Evolutionary conservation across 176 grass and related monocot genomes (phyloP).

Genomic region (Typha latifolia): DNA sequence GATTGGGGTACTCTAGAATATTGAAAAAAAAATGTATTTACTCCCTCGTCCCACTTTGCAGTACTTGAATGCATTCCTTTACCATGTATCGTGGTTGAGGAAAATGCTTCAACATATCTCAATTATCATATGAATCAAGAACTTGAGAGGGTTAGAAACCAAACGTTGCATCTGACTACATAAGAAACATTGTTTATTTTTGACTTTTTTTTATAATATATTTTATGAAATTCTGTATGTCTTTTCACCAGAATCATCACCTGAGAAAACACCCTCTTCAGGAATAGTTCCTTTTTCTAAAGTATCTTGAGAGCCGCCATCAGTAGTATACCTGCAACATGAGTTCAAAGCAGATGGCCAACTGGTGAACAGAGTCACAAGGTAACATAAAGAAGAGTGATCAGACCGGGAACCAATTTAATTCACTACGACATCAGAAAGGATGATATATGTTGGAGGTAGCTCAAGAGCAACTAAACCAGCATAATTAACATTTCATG

Average conservation of each 20-base stretch:
- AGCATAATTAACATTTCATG: slow-evolving; percentile 7
- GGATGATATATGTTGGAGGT: no score
- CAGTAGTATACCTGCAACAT: slow-evolving; percentile 85
- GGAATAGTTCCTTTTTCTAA: slow-evolving; percentile 71
- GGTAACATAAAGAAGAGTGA: neutral
- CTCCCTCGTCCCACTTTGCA: neutral
- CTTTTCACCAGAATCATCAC: slow-evolving; percentile 22
- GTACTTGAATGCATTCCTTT: neutral
- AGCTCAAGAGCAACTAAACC: no score
- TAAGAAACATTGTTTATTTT: neutral
- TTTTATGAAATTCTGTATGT: neutral
- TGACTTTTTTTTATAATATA: no score
- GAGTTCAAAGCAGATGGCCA: slow-evolving; percentile 11
- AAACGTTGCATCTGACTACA: neutral
- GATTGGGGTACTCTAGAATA: neutral
- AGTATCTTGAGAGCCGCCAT: slow-evolving; percentile 47
- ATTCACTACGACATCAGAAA: no score
- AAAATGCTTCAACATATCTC: neutral
- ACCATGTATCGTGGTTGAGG: neutral
- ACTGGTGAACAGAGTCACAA: neutral
- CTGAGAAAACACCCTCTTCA: slow-evolving; percentile 72
- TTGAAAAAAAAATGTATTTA: neutral
- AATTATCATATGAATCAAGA: neutral
- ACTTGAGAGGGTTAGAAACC: neutral
- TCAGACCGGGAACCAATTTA: no score